phyloP scores from a whole-genome alignment of 2,329 filamentous ascomycete species.

The Herpotrichia juniperi region DNA sequence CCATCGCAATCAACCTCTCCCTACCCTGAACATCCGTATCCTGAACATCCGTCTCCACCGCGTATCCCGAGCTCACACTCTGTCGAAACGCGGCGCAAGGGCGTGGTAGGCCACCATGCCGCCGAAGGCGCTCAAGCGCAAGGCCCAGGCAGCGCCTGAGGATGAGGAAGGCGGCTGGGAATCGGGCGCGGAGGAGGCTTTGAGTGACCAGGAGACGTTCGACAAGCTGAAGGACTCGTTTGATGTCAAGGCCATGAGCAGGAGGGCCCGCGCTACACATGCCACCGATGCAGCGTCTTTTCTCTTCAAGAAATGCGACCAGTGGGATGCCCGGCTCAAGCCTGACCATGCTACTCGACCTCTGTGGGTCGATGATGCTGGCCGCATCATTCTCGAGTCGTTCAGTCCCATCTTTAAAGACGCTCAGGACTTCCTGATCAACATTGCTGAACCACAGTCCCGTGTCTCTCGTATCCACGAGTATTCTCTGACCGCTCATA shows the following conservation, averaged over 20 bases:
- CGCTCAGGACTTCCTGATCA: conserved; percentile 93
- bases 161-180: conserved; percentile 64
- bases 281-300: conserved; percentile 59
- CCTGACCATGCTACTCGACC: conserved; percentile 88
- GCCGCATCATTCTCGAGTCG: conserved; percentile 89
- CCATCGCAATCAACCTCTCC: background rate
- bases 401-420: conserved; percentile 87
- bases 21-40: no score
- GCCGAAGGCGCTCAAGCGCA: conserved; percentile 52
- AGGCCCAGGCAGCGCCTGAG: conserved; percentile 44
- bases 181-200: conserved; percentile 54
- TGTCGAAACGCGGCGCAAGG: background rate
- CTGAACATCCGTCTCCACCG: background rate
- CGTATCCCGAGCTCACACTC: background rate
- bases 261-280: conserved; percentile 29
- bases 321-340: conserved; percentile 82
- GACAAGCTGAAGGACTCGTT: conserved; percentile 51
- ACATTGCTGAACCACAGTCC: conserved; percentile 91
- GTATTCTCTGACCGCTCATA: conserved; percentile 89
- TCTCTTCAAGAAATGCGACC: conserved; percentile 71
- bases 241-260: conserved; percentile 41
- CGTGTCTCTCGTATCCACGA: conserved; percentile 91
- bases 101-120: conserved; percentile 38
- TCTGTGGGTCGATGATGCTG: conserved; percentile 89
- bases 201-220: conserved; percentile 56